These are phyloP conservation scores for Coniella vitis DNA, from an alignment of 2,329 filamentous ascomycete genomes.

Conservation along the genomic window DNA sequence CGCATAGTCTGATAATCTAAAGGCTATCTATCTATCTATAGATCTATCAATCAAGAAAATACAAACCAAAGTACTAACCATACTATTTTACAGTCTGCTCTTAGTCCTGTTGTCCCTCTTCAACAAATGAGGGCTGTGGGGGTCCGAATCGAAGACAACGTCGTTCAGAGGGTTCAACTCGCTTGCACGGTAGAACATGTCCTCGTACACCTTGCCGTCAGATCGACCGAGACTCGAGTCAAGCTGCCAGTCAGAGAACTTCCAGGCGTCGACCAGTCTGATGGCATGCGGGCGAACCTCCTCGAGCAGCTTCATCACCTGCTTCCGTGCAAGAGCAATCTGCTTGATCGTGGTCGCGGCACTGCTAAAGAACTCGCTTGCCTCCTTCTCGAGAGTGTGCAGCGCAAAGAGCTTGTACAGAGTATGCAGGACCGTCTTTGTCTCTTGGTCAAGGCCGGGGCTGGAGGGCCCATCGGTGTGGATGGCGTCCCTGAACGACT, in stretches of 20 bases:
- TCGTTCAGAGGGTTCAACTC: conserved; percentile 69
- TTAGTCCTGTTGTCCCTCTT: conserved; percentile 48
- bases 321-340: conserved; percentile 61
- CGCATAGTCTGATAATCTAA: neutral
- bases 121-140: conserved; percentile 53
- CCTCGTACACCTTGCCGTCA: conserved; percentile 72
- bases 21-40: neutral
- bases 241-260: conserved; percentile 71
- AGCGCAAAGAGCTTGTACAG: conserved; percentile 77
- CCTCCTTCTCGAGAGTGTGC: conserved; percentile 56
- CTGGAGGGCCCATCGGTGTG: conserved; percentile 36
- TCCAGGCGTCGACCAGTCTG: conserved; percentile 65
- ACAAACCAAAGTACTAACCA: neutral
- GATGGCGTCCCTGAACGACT: conserved; percentile 54
- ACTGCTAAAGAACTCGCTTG: conserved; percentile 65
- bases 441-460: conserved; percentile 50
- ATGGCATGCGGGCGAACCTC: conserved; percentile 70
- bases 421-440: conserved; percentile 55
- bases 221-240: conserved; percentile 63
- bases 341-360: conserved; percentile 64
- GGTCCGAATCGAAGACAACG: conserved; percentile 66
- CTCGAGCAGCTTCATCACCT: conserved; percentile 62
- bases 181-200: conserved; percentile 66
- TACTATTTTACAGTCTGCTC: conserved; percentile 40
- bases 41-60: neutral